phyloP scores from a whole-genome alignment of 768 basidiomycete species.

The Trametes coccinea region DNA sequence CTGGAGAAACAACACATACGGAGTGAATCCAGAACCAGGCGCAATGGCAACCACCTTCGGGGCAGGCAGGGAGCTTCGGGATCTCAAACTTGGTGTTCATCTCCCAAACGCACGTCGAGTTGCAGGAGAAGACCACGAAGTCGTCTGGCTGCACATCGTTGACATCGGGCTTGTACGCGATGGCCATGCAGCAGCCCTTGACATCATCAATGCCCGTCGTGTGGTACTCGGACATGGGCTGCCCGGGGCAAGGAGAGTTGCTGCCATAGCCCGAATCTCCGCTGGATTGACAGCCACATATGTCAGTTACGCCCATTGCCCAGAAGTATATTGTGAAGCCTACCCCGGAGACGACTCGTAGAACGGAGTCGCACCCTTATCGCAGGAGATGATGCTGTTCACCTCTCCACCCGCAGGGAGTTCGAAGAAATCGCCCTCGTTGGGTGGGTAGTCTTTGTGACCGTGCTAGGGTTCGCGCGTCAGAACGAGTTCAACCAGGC shows the following conservation, averaged over 20 bases:
- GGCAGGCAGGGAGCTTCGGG: conserved; percentile 47
- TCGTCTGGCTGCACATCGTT: conserved; percentile 41
- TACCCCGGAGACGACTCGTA: conserved; percentile 43
- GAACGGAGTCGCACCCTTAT: conserved; percentile 61
- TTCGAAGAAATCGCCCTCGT: conserved; percentile 54
- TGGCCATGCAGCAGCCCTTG: conserved; percentile 42
- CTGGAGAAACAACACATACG: conserved; percentile 13
- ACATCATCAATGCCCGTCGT: conserved; percentile 35
- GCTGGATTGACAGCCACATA: conserved; percentile 5
- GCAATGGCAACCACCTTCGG: conserved; percentile 45
- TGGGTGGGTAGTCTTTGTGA: conserved; percentile 59
- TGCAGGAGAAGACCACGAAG: conserved; percentile 44
- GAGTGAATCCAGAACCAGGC: conserved; percentile 45
- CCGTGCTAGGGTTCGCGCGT: conserved; percentile 36
- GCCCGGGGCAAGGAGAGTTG: conserved; percentile 29
- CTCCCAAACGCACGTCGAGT: conserved; percentile 45
- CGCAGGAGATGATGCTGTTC: conserved; percentile 55
- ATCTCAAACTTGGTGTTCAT: conserved; percentile 42
- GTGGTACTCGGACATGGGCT: conserved; percentile 29
- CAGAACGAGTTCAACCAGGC: background rate
- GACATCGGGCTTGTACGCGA: conserved; percentile 44
- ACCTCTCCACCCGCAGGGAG: conserved; percentile 58
- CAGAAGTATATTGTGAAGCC: background rate
- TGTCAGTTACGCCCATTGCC: background rate
- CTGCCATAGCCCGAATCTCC: conserved; percentile 26